Evolutionary conservation across 176 grass and related monocot genomes (phyloP), one percentile per base, ranked within the genome.

Genomic region (Eragrostis curvula): DNA sequence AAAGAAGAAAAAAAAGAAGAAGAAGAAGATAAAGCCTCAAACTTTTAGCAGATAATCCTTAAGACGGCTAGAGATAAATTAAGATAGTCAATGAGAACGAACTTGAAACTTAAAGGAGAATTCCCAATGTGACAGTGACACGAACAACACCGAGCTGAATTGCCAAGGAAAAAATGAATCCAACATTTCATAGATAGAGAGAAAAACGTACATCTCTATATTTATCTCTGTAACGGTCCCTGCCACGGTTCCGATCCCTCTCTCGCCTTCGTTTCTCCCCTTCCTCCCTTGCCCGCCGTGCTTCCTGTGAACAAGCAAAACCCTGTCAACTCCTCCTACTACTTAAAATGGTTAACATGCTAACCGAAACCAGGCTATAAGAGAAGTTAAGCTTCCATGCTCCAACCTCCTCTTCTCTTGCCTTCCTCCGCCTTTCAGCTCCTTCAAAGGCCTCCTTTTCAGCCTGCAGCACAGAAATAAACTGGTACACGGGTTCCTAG

Each of bases 391-490:
- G 46, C 49, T 74, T 43, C 39, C 57, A 61, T 81, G 46, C 78
- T 81, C 39, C 67, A 44, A 97, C 94, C 94, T 93, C 94, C 49
- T 97, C 94, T 85, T 97, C 91, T 87, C 87, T 93, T 79, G 84
- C 88, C 60, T 93, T 93, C 77, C 84, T 89, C 39, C 85, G 70
- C 84, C 79, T 97, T 70, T 97, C 94, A 79, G 94, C 94, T 83
- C 80, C 94, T 79, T 97, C 94, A 14, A 97, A 97, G 29, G 88
- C 91, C 70, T 97, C 94, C 56, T 97, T 97, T 78, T 97, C 94
- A 89, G 89, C 86, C 94, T 97, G 83, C 56, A 70, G 63, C 56
- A 68, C 3, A 70, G n/a, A 79, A 51, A 74, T 52, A 48, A 64
- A 39, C 23, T 66, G 15, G 58, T 15, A 68, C 21, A 78, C 41